phyloP scores from a whole-genome alignment of 1,139 yeast species.

The Taphrina confusa region DNA sequence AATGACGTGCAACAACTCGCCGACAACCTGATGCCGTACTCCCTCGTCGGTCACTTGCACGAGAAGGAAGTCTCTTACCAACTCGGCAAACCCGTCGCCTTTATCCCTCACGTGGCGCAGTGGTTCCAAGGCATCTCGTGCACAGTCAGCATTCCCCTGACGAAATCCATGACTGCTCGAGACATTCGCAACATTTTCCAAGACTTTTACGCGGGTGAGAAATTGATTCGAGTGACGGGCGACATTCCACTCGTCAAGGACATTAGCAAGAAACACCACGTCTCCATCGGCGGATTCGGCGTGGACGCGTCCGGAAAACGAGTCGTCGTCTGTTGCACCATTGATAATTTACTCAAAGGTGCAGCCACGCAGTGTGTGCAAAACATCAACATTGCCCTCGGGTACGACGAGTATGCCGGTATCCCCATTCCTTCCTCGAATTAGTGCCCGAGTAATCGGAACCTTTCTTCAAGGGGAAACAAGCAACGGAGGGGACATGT shows the following conservation, averaged over 20 bases:
- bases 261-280: constrained; percentile 90
- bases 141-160: constrained; percentile 87
- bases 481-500: too few species aligned
- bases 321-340: constrained; percentile 90
- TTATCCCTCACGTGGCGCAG: constrained; percentile 95
- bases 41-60: constrained; percentile 93
- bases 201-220: constrained; percentile 85
- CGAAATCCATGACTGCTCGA: constrained; percentile 69
- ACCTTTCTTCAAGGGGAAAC: too few species aligned
- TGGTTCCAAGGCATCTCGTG: constrained; percentile 99
- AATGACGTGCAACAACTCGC: constrained; percentile 73
- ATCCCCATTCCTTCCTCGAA: constrained; percentile 57
- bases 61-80: constrained; percentile 87
- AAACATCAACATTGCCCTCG: constrained; percentile 84
- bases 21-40: constrained; percentile 89
- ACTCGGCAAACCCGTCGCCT: constrained; percentile 76
- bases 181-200: constrained; percentile 83
- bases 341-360: constrained; percentile 93
- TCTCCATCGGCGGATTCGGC: constrained; percentile 92
- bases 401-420: constrained; percentile 92
- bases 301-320: constrained; percentile 85
- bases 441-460: too few species aligned
- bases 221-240: constrained; percentile 77
- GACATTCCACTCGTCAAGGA: constrained; percentile 92
- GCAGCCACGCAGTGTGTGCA: constrained; percentile 97